phyloP scores from a whole-genome alignment of 805 yeast species.

The Nakazawaea sp. region DNA sequence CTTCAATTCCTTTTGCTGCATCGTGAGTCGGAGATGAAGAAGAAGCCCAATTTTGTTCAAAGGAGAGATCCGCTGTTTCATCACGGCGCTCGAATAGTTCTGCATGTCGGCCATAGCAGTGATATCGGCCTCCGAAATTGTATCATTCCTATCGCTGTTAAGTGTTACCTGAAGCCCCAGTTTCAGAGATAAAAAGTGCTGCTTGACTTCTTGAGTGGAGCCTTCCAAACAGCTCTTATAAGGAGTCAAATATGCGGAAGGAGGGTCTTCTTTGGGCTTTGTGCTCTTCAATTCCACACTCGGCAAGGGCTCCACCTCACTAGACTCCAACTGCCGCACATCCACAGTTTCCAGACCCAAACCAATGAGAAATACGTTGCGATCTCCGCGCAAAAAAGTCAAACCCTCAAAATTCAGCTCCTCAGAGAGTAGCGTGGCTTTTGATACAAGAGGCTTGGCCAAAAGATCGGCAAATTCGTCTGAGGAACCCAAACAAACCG shows the following conservation, averaged over 20 bases:
- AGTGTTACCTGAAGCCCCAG: not conserved
- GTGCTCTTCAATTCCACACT: not conserved
- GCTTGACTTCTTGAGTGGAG: not conserved
- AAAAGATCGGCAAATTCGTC: not conserved
- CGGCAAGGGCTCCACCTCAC: not conserved
- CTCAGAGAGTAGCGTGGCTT: not conserved
- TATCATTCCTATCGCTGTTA: not conserved
- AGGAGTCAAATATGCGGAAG: not conserved
- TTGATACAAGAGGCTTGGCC: not conserved
- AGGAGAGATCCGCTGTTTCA: slow-evolving; percentile 1
- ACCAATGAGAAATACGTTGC: not conserved
- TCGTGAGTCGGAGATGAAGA: slow-evolving; percentile 27
- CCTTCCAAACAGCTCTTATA: not conserved
- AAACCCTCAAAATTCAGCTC: not conserved
- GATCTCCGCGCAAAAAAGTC: not conserved
- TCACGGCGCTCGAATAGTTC: not conserved
- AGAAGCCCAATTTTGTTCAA: slow-evolving; percentile 26
- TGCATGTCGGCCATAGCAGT: not conserved
- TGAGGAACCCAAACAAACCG: not conserved
- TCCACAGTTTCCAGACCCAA: not conserved
- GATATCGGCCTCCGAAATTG: not conserved
- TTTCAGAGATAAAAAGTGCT: not conserved
- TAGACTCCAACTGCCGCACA: not conserved
- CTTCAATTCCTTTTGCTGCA: slow-evolving; percentile 34
- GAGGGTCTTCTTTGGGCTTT: not conserved